A percentile compares a stretch with the other conserved stretches of the same genome.
Conservation (phyloP, 768 basidiomycete genomes). For the Suillus brevipes region DNA sequence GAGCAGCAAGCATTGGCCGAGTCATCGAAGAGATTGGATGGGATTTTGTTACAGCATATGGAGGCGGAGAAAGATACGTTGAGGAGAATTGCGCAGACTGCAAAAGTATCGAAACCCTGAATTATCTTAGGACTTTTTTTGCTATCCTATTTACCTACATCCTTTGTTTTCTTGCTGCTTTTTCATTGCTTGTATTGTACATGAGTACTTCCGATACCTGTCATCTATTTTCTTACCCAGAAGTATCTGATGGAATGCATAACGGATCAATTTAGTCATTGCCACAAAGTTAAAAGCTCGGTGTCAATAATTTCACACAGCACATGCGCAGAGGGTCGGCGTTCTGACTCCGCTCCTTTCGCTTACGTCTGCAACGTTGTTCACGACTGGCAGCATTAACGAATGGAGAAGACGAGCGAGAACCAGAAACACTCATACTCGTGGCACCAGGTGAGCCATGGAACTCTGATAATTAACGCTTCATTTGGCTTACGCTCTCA, state of each 20-base stretch:
- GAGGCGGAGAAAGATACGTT: slow-evolving; percentile 80
- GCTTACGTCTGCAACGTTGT: slow-evolving; percentile 16
- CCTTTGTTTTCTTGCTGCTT: slow-evolving; percentile 8
- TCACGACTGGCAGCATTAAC: slow-evolving; percentile 14
- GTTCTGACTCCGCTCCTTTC: slow-evolving; percentile 36
- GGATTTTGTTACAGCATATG: slow-evolving; percentile 80
- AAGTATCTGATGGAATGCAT: background rate
- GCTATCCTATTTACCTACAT: slow-evolving; percentile 1
- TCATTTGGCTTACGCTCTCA: slow-evolving; percentile 8
- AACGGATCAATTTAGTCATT: background rate
- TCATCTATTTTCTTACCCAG: slow-evolving; percentile 16
- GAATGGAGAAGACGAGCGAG: slow-evolving; percentile 28
- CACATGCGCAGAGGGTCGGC: slow-evolving; percentile 10
- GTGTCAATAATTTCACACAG: slow-evolving; percentile 5
- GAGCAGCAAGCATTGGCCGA: slow-evolving; percentile 47
- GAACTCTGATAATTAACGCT: slow-evolving; percentile 17
- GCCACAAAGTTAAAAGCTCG: slow-evolving; percentile 3
- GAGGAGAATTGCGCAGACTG: slow-evolving; percentile 65
- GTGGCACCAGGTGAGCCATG: slow-evolving; percentile 73
- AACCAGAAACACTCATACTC: slow-evolving; percentile 55
- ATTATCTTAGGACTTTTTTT: slow-evolving; percentile 6
- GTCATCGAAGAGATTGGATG: slow-evolving; percentile 68
- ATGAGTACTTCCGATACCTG: slow-evolving; percentile 17
- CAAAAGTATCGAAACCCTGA: slow-evolving; percentile 35
- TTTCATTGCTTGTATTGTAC: slow-evolving; percentile 26